Evolutionary conservation across 257 asterid genomes (phyloP), one percentile per base, ranked within the genome.

Genomic region (Misopates orontium): DNA sequence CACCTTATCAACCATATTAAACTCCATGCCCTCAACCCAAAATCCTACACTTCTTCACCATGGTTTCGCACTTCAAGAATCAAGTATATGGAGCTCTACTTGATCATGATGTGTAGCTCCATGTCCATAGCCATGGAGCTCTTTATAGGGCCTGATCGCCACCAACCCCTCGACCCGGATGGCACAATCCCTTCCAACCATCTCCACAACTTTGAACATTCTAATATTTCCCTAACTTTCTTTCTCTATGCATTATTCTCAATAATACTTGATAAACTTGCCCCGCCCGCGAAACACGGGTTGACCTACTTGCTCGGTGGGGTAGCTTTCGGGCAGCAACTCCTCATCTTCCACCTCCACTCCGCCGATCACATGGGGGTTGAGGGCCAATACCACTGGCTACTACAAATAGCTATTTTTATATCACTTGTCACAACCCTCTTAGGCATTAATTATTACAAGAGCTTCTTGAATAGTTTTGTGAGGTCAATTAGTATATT

Each of bases 301-400:
- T 66, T 91, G 28, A 78, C 94, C 36, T 65, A 71, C 67, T 18
- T 88, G 60, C 81, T 88, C 0, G 96, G 79, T 0, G 86, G 88
- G 1, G 77, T 73, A 55, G 91, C 95, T 1, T 88, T 86, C 56
- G 91, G 73, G 31, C 94, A 91, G 58, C 84, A 88, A 51, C 84
- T 91, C 61, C 89, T 91, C 42, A 78, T 83, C 76, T 91, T 91
- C 79, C 94, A 85, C 77, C 91, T 91, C 75, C 98, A 91, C 87
- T 88, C 98, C 14, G 56, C 88, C 8, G 96, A 91, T 45, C 98
- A 91, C 74, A 84, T 86, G 98, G 98, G 98, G 0, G 82, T 91
- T 23, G 98, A 91, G 83, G 98, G 95, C 21, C 98, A 86, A 69
- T 91, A 88, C 74, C 98, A 91, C 20, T 75, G 79, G 83, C 82